Base-by-base conservation (phyloP, 139 green algal species). In the Gonium pectorale region DNA sequence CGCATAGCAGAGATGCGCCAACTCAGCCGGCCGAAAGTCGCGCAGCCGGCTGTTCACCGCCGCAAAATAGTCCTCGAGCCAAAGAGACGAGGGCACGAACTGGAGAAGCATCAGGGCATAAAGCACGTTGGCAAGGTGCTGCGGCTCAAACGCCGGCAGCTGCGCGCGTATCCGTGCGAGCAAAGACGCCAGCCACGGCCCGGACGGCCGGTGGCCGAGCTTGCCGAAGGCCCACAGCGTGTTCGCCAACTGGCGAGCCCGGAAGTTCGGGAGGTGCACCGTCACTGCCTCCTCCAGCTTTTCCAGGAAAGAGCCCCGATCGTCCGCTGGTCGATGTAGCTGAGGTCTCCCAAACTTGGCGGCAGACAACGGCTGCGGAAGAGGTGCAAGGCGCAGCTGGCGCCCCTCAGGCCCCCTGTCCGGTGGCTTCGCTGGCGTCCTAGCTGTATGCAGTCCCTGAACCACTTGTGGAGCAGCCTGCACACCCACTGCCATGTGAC, bases 201-300 rank as follows among this genome's bases (percentile, higher is more conserved):
- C 2, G 9, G 74, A 41, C 3, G 86, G 89, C 9, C 52, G 52
- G 43, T 73, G 67, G 0, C 73, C 46, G 9, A 89, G 66, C 66
- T 85, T 81, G 5, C 70, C 81, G 1, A 89, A n/a, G 15, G 79
- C 86, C 89, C 89, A 92, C 33, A 92, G 54, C 27, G 38, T 88
- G 67, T 92, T 92, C n/a, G 89, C 79, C 8, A 92, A 66, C 83
- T 92, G 86, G 19, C 89, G 70, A 8, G 54, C 38, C 15, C 51
- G 33, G 44, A 87, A 88, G 22, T 64, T 24, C 0, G 73, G 73
- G 46, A 92, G 33, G 17, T 64, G 67, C 0, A 31, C 27, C 26
- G 40, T 0, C 41, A 83, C 60, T 21, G 60, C 77, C 2, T 24
- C 31, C 77, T 83, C 77, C 24, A 83, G 24, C 0, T 19, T 60